Evolutionary conservation across 106 monocot genomes (phyloP).

Genomic region (Triglochin maritima): DNA sequence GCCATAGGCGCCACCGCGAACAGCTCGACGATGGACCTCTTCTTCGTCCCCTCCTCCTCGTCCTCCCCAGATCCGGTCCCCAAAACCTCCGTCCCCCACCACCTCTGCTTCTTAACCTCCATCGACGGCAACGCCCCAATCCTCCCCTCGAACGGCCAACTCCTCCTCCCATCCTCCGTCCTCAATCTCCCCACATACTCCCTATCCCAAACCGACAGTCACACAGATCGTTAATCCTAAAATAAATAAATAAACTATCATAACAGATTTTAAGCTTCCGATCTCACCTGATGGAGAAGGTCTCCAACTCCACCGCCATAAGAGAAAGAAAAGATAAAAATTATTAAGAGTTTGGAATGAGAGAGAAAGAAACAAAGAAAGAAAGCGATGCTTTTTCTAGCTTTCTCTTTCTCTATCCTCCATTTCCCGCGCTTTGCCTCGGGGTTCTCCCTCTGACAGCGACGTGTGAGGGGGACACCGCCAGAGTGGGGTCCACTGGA

Average conservation of each 20-base stretch:
- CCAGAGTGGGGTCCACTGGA: background rate
- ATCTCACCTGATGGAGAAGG: conserved; percentile 22
- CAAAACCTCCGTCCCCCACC: conserved; percentile 22
- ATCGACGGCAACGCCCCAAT: conserved; percentile 7
- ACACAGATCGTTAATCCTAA: background rate
- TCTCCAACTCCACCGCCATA: conserved; percentile 9
- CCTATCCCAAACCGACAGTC: background rate
- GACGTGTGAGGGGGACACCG: conserved; percentile 15
- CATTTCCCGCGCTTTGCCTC: conserved; percentile 16
- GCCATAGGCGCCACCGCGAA: conserved; percentile 7
- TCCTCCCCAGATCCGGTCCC: conserved; percentile 10
- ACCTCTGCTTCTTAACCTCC: conserved; percentile 8
- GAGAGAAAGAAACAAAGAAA: conserved; percentile 5
- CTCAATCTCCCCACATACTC: conserved; percentile 15
- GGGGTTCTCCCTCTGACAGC: conserved; percentile 12
- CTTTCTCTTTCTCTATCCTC: background rate
- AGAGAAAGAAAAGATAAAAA: background rate
- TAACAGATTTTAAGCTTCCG: background rate
- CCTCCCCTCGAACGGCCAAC: conserved; percentile 12
- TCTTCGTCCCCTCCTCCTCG: conserved; percentile 13
- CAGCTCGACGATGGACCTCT: conserved; percentile 22
- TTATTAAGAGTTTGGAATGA: background rate
- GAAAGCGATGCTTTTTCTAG: background rate
- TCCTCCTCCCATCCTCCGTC: conserved; percentile 6
- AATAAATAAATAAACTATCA: background rate